phyloP scores from a whole-genome alignment of 352 stramenopile genomes.

The Globisporangium emineosum region DNA sequence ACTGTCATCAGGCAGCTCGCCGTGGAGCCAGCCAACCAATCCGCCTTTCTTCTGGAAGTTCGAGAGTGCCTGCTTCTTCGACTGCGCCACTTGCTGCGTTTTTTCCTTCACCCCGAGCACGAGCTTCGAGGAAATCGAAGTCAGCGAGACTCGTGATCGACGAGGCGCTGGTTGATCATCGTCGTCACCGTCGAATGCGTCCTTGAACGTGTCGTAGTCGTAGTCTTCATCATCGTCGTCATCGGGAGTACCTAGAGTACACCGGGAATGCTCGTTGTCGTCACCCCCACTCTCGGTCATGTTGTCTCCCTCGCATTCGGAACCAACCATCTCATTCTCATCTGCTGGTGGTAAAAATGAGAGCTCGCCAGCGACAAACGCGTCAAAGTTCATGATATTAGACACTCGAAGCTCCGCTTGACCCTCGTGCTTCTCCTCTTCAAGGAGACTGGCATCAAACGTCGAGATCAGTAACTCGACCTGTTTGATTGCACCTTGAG shows the following conservation, averaged over 20 bases:
- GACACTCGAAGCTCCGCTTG: neutral
- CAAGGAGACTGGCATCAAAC: neutral
- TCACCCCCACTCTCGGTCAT: constrained; percentile 2
- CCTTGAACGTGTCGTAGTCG: constrained; percentile 5
- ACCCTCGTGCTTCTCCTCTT: neutral
- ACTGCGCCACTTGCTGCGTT: constrained; percentile 28
- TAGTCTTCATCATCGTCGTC: constrained; percentile 7
- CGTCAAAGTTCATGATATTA: constrained; percentile 21
- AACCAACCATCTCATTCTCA: neutral
- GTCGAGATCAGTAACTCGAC: neutral
- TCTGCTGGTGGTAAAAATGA: neutral
- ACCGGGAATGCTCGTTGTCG: neutral
- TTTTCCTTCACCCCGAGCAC: constrained; percentile 38
- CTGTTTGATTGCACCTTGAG: neutral
- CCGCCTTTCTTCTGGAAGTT: constrained; percentile 66
- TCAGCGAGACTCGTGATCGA: neutral
- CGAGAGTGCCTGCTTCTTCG: constrained; percentile 39
- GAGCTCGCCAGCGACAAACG: constrained; percentile 13
- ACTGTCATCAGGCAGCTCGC: constrained; percentile 23
- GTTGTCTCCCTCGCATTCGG: constrained; percentile 2
- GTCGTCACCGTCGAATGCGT: constrained; percentile 3
- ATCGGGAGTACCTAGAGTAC: constrained; percentile 1
- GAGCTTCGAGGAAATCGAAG: constrained; percentile 13
- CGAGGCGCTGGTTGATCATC: neutral
- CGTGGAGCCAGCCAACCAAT: constrained; percentile 59